phyloP scores from a whole-genome alignment of 352 stramenopile species.

The Phytophthora boehmeriae region DNA sequence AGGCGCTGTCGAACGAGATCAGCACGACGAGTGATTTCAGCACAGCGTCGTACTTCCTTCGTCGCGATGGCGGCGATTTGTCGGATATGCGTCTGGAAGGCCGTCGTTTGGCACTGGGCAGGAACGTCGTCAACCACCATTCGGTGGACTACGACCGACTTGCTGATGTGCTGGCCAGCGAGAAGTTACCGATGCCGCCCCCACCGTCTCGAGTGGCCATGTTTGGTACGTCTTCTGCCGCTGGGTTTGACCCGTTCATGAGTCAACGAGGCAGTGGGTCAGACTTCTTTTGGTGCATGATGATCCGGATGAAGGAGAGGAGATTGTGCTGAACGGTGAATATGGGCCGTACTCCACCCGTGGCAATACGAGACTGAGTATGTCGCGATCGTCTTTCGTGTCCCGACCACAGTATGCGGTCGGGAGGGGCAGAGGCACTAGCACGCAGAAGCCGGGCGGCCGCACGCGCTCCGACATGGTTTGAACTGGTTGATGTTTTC shows the following conservation, averaged over 20 bases:
- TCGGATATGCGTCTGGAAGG: constrained; percentile 51
- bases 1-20: constrained; percentile 49
- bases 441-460: neutral
- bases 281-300: constrained; percentile 58
- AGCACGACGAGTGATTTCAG: constrained; percentile 49
- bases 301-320: constrained; percentile 29
- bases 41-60: constrained; percentile 66
- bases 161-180: constrained; percentile 32
- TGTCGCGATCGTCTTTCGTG: constrained; percentile 15
- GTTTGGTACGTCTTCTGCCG: constrained; percentile 51
- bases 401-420: constrained; percentile 7
- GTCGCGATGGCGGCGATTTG: constrained; percentile 32
- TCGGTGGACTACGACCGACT: constrained; percentile 65
- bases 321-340: constrained; percentile 39
- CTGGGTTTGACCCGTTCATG: constrained; percentile 54
- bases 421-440: constrained; percentile 2
- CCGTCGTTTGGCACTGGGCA: constrained; percentile 43
- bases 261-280: constrained; percentile 36
- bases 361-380: constrained; percentile 2
- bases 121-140: constrained; percentile 71
- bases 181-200: constrained; percentile 49
- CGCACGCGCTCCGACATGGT: neutral
- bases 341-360: constrained; percentile 4
- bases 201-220: constrained; percentile 66
- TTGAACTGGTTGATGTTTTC: neutral